Base-by-base conservation (phyloP, 768 basidiomycete species). In the Macrocybe gigantea region DNA sequence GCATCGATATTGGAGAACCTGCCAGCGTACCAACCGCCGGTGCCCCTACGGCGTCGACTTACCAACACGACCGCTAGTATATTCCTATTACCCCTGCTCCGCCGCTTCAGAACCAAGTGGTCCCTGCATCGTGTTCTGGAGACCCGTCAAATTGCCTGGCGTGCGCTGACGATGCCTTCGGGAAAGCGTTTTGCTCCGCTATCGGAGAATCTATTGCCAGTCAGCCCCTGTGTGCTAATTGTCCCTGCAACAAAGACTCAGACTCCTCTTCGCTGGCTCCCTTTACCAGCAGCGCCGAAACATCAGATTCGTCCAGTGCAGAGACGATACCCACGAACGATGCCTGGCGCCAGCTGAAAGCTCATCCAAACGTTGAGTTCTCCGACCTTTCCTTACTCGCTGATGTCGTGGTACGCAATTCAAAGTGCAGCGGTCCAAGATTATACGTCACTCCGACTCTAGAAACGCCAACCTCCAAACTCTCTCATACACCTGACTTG, bases 301-400 rank as follows among this genome's bases (percentile, higher is more conserved):
- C 22, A 4, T 22, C 22, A 22, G 22, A 22, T 22, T 22, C 22
- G 22, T 32, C 45, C n/a, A 45, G 56, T 36, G 48, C 64, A 15
- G 80, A 83, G 46, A 82, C 77, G 6, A 85, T 93, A 33, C 78
- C 89, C 13, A 89, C 87, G 48, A 85, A 84, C 59, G 81, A 83
- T 48, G 90, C 90, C 6, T 93, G 91, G 88, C 79, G 78, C 30
- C 82, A 82, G 54, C 72, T 94, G 52, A 92, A 93, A 66, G 79
- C 82, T 8, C 93, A 95, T 64, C 93, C 93, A 2, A 93, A 92
- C 55, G 83, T 88, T 45, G 79, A 83, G 31, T 93, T 93, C 60
- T 80, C 88, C 10, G 89, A 94, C 65, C 71, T 95, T 45, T 68
- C 80, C 2, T 73, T 95, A 45, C 77, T 95, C 38, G 93, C 93